Percentiles rank a stretch among this genome's conserved stretches.
Conservation (phyloP, 331 rosid genomes). For the Malus hybrid region DNA sequence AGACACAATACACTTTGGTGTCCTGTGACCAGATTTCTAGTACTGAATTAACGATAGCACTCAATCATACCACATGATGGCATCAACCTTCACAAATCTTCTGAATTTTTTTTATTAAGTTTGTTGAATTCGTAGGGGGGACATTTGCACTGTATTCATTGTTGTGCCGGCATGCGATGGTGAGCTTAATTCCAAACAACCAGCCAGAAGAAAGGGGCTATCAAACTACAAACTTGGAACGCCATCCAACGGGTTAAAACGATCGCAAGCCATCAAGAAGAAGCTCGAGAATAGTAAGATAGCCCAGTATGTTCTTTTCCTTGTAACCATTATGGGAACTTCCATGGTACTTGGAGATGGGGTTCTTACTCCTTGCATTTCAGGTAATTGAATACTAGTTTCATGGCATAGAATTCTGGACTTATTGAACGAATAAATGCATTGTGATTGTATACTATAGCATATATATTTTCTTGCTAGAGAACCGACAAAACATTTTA, state of each 20-base stretch:
- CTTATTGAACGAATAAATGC: too few species aligned
- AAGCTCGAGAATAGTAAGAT: not conserved
- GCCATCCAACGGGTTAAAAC: not conserved
- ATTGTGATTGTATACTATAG: too few species aligned
- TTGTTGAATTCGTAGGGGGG: conserved; percentile 31
- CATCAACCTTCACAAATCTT: too few species aligned
- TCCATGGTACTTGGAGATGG: not conserved
- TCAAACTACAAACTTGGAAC: not conserved
- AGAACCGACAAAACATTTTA: too few species aligned
- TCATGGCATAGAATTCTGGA: not conserved
- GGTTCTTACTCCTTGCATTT: not conserved
- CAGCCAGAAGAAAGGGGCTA: not conserved
- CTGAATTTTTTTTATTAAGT: too few species aligned
- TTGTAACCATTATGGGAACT: not conserved
- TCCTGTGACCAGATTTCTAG: too few species aligned
- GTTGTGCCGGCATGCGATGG: conserved; percentile 47
- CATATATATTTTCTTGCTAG: too few species aligned
- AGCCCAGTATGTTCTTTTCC: not conserved
- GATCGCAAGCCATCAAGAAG: not conserved
- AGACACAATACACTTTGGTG: too few species aligned
- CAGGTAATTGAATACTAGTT: not conserved
- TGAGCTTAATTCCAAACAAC: conserved; percentile 1
- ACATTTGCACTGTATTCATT: conserved; percentile 67
- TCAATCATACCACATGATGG: too few species aligned
- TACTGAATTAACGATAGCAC: too few species aligned